Evolutionary conservation across 2,329 filamentous ascomycete genomes (phyloP).

Genomic region (Cladophialophora yegresii): DNA sequence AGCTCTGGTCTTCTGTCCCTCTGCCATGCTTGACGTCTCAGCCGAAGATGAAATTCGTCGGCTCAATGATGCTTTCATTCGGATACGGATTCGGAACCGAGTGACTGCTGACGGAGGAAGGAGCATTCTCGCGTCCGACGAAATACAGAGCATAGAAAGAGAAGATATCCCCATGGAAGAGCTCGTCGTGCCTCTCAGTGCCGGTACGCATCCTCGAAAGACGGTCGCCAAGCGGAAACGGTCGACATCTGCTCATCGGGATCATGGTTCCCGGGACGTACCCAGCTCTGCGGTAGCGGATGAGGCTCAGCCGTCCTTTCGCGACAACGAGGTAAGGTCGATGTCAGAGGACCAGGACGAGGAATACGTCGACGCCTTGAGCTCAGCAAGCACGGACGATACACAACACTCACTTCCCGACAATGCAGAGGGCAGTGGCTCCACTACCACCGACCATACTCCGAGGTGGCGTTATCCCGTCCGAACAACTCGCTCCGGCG

Average conservation of each 20-base stretch:
- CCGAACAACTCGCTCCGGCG: too few relatives aligned
- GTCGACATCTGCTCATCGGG: not conserved
- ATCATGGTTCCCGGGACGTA: not conserved
- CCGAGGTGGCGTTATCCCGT: too few relatives aligned
- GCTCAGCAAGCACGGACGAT: not conserved
- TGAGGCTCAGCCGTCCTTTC: not conserved
- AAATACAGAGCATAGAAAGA: not conserved
- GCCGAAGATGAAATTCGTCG: constrained; percentile 26
- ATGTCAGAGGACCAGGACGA: not conserved
- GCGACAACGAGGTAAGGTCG: not conserved
- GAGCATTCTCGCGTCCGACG: constrained; percentile 41
- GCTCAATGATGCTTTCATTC: constrained; percentile 42
- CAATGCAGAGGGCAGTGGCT: too few relatives aligned
- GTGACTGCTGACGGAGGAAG: constrained; percentile 50
- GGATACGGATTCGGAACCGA: constrained; percentile 45
- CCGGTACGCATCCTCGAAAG: not conserved
- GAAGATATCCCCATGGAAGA: constrained; percentile 2
- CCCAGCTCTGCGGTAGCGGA: not conserved
- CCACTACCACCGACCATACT: too few relatives aligned
- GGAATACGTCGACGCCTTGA: not conserved
- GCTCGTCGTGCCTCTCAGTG: constrained; percentile 13
- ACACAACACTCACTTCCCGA: too few relatives aligned
- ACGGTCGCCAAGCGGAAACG: not conserved
- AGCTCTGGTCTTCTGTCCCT: constrained; percentile 54
- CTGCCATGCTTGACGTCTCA: constrained; percentile 45